These are phyloP conservation scores for Pythium diclinum DNA, from an alignment of 352 stramenopile species.

Conservation along the genomic window DNA sequence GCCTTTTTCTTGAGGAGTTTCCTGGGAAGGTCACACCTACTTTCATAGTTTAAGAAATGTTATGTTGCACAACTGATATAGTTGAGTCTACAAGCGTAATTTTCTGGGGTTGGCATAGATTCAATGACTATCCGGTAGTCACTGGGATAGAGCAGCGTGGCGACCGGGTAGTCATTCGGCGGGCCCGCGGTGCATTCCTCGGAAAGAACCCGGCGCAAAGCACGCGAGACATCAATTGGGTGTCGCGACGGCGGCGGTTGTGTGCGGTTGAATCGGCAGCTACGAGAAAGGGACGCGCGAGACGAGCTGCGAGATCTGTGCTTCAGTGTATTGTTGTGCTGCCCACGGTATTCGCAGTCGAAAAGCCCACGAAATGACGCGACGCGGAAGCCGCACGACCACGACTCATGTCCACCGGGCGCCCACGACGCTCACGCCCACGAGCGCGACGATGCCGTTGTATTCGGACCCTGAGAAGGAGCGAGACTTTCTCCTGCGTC, in stretches of 20 bases:
- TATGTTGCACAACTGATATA: not conserved
- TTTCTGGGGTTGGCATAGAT: not conserved
- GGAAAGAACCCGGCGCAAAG: slow-evolving; percentile 21
- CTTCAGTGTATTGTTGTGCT: not conserved
- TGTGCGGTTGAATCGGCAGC: not conserved
- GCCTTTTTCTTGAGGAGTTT: not conserved
- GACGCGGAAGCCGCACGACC: slow-evolving; percentile 42
- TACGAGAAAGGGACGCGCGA: not conserved
- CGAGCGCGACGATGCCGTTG: slow-evolving; percentile 2
- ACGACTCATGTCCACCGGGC: slow-evolving; percentile 48
- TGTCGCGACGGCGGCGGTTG: not conserved
- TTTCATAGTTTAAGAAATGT: not conserved
- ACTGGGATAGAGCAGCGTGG: slow-evolving; percentile 5
- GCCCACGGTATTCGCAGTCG: not conserved
- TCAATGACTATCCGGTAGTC: slow-evolving; percentile 20
- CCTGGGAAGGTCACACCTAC: not conserved
- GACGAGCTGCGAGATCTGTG: not conserved
- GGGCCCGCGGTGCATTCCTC: slow-evolving; percentile 1
- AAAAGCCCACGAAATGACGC: slow-evolving; percentile 39
- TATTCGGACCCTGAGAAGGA: slow-evolving; percentile 32
- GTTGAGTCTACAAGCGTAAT: not conserved
- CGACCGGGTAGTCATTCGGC: slow-evolving; percentile 8
- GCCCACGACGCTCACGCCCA: slow-evolving; percentile 12
- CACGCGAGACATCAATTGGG: slow-evolving; percentile 10
- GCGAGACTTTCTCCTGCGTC: slow-evolving; percentile 51